Base-by-base conservation (phyloP, 441 rosid species). In the Eruca vesicaria region DNA sequence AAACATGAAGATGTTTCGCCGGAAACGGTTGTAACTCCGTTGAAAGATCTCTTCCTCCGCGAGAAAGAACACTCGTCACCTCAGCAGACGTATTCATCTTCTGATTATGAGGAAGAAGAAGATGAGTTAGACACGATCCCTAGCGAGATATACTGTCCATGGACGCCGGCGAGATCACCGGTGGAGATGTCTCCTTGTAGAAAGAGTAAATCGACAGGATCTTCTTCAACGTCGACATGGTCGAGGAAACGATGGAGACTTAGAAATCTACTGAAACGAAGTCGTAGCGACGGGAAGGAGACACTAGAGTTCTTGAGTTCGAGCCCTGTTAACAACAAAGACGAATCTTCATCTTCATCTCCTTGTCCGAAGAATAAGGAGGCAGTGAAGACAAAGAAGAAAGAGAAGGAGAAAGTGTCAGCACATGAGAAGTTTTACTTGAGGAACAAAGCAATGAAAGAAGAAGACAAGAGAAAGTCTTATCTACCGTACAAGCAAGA, bases 131-230 rank as follows among this genome's bases (percentile, higher is more conserved):
- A 88, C 2, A 72, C 81, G 26, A 58, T 84, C 14, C 73, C 88
- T 9, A 73, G 81, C 4, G 91, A 81, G 43, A 87, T 82, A 10
- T 94, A 85, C 79, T 92, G 97, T 71, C 79, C 83, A n/a, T 90
- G 98, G 97, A 69, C 78, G 3, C 94, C 94, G 12, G 92, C 89
- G 53, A 86, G 80, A 72, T 73, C 69, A 2, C 35, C 80, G 21
- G 66, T 80, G 43, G 80, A 84, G 31, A 83, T 85, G 61, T 84
- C 89, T 32, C 85, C 89, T 66, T 80, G 85, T 77, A 94, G 75
- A 19, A 78, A 91, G 85, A 90, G 97, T 70, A 89, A 82, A 66
- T 92, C 97, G 1, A 87, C 97, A 0, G 96, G 97, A 32, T 84
- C 96, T 3, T 75, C 87, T 16, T 79, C 91, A 12, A 67, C 80